Conservation (phyloP, 1,284 basidiomycete species). For the Papiliotrema terrestris region DNA sequence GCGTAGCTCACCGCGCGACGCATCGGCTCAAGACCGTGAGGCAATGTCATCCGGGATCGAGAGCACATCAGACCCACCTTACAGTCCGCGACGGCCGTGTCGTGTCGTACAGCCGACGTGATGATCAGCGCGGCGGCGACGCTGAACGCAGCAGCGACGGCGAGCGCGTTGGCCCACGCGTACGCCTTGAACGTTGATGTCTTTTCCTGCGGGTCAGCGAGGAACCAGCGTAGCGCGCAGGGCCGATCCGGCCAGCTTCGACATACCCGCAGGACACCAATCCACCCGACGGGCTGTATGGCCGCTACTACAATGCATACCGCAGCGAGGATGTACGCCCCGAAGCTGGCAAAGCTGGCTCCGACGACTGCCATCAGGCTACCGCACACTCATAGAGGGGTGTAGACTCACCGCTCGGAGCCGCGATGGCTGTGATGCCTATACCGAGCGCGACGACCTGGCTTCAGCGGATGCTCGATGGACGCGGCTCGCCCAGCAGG, state of each 20-base stretch:
- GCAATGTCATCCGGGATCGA: background rate
- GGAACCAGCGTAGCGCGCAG: background rate
- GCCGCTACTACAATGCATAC: constrained; percentile 69
- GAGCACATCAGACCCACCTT: constrained; percentile 52
- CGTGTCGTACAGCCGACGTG: constrained; percentile 70
- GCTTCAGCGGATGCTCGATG: background rate
- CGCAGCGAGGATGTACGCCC: constrained; percentile 68
- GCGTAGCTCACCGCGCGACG: background rate
- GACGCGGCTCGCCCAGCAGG: background rate
- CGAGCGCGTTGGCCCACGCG: constrained; percentile 63
- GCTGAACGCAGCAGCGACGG: constrained; percentile 62
- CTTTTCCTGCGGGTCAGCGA: constrained; percentile 60
- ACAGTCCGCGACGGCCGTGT: constrained; percentile 64
- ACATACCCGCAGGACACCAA: constrained; percentile 71
- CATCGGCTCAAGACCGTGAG: background rate
- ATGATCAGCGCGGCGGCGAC: constrained; percentile 75
- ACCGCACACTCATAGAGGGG: too few relatives aligned
- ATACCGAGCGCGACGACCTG: constrained; percentile 61
- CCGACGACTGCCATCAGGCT: constrained; percentile 67
- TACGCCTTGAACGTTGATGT: constrained; percentile 70
- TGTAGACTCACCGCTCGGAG: constrained; percentile 57
- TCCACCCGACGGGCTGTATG: constrained; percentile 72
- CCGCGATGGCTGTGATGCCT: constrained; percentile 71
- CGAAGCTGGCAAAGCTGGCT: constrained; percentile 69
- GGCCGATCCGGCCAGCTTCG: background rate